Evolutionary conservation across 2,329 filamentous ascomycete species (phyloP).

Genomic region (Penicillium concentricum): DNA sequence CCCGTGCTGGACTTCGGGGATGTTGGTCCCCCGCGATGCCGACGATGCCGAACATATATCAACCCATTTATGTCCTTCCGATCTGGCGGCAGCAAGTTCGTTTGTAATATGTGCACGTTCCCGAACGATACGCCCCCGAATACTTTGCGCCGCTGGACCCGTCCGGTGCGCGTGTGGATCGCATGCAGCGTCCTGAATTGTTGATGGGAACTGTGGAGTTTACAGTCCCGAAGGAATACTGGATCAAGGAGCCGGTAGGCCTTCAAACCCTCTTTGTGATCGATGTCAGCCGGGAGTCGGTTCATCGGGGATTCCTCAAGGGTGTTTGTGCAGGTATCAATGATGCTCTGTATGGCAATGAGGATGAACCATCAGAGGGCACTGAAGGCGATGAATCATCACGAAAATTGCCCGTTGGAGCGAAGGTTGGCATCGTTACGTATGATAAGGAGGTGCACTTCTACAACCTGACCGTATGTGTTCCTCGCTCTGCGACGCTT

Average conservation of each 20-base stretch:
- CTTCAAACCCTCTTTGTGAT: conserved; percentile 87
- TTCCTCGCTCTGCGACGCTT: conserved; percentile 9
- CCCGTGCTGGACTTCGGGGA: conserved; percentile 96
- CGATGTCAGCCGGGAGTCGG: conserved; percentile 87
- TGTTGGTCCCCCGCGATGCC: conserved; percentile 81
- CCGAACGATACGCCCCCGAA: conserved; percentile 91
- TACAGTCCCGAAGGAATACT: conserved; percentile 96
- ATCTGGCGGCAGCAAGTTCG: conserved; percentile 90
- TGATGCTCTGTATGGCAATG: conserved; percentile 75
- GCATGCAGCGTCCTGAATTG: conserved; percentile 84
- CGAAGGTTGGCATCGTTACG: conserved; percentile 91
- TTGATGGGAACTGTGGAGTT: conserved; percentile 93
- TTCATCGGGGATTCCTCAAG: conserved; percentile 86
- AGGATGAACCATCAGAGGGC: conserved; percentile 53
- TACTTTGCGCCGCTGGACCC: conserved; percentile 93
- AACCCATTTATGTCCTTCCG: conserved; percentile 99
- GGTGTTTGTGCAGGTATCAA: conserved; percentile 88
- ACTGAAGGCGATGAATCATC: conserved; percentile 51
- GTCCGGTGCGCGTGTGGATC: conserved; percentile 80
- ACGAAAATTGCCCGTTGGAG: conserved; percentile 67
- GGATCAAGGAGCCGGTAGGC: conserved; percentile 89
- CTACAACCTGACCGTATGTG: conserved; percentile 83
- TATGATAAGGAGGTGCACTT: conserved; percentile 98
- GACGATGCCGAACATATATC: conserved; percentile 91
- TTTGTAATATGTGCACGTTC: conserved; percentile 97